Base-by-base conservation (phyloP, 164 flowering plant species). In the Euptelea pleiosperma region DNA sequence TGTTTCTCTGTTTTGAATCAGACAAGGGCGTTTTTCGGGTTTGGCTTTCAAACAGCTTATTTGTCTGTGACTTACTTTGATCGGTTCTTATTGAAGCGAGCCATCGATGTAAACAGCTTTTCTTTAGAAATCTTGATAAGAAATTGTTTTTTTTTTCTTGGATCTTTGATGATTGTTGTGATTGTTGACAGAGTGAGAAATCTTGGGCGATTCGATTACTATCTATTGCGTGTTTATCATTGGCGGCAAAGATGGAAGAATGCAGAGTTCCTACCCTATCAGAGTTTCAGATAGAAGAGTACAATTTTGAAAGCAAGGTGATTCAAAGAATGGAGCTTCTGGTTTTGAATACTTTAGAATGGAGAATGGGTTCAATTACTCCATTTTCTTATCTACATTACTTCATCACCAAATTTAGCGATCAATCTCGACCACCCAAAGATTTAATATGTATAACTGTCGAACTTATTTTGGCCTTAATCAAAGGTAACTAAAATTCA, bases 231-330 rank as follows among this genome's bases (percentile, higher is more conserved):
- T 86, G 96, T 70, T 62, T 71, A 48, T 66, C 69, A 55, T 54
- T 72, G 49, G 93, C 96, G 4, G 85, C 83, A 12, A 90, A 90
- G 57, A 82, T 87, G 95, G 89, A 85, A 46, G 97, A 90, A 67
- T 18, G 62, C 25, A 64, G 51, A 8, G 75, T 72, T 3, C 89
- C 83, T 0, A 15, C 67, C 0, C 59, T 86, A 3, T 65, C 82
- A 3, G 76, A 83, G 42, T 80, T 75, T 46, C 68, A 21, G 6
- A 34, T 60, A 2, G 75, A 80, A 12, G 81, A 70, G 0, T 77
- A 50, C 56, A 47, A 49, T 26, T 86, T 89, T 47, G 79, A 73
- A 6, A 53, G 72, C 58, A 67, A 63, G 36, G 73, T 66, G 44
- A 79, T 86, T 55, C 78, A 73, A 53, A 83, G 71, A 56, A 86